Evolutionary conservation across 306 rosid genomes (phyloP), one percentile per base, ranked within the genome.

Genomic region (Vigna unguiculata): DNA sequence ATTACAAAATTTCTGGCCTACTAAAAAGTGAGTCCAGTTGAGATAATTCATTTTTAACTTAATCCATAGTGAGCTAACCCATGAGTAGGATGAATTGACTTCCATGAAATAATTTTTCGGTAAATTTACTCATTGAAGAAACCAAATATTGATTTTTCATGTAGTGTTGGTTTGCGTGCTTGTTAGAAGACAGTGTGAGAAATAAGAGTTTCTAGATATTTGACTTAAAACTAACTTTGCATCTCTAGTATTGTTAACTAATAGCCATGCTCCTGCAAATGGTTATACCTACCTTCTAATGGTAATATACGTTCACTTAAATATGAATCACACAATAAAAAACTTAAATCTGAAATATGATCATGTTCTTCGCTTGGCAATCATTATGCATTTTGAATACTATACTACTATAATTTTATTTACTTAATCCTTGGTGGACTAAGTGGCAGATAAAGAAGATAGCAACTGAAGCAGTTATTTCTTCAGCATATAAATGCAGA

Each of bases 361-460:
- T 45, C 21, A 43, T 43, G 5, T 59, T 58, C 69, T 43, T 40
- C 58, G 24, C 22, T 49, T 52, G 49, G 54, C 17, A 63, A 66
- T 69, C 57, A 53, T 65, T 17, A 49, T 47, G 77, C 77, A 45
- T 76, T 9, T 17, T 48, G 53, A 52, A 83, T 28, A 28, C 0
- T 28, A 28, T 28, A 32, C 6, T 78, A 43, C 32, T 41, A 41
- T 41, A 15, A 72, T 79, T 77, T 84, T 71, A 75, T 83, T 84
- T 75, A 83, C 74, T 16, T 78, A 58, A 88, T 81, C 72, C 71
- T 66, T 83, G 85, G 74, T 79, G 86, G 86, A 82, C 71, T 82
- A 51, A 83, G 71, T 89, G 88, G 86, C 96, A 90, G 92, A 91
- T 84, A 71, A 74, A 78, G 87, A 71, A 78, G 85, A 69, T 51